These are phyloP conservation scores for Naganishia sp. DNA, from an alignment of 1,284 basidiomycete genomes.

Conservation along the genomic window DNA sequence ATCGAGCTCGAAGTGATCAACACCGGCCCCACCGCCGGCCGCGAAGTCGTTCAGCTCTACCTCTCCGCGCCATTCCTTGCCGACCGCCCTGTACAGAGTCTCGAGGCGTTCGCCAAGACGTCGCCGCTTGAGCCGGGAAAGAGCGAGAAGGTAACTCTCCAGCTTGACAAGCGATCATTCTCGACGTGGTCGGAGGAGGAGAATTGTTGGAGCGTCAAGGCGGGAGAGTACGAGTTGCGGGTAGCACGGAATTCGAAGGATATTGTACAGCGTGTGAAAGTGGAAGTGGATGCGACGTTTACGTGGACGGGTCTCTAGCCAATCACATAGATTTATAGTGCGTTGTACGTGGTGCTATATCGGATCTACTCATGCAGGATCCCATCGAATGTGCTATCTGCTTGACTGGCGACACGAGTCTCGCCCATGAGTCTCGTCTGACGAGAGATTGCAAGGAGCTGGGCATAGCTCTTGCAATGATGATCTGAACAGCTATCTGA, in stretches of 20 bases:
- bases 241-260: slow-evolving; percentile 8
- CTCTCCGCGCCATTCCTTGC: slow-evolving; percentile 30
- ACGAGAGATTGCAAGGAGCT: too few species aligned
- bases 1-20: slow-evolving; percentile 33
- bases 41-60: slow-evolving; percentile 40
- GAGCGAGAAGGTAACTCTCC: slow-evolving; percentile 10
- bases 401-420: too few species aligned
- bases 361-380: too few species aligned
- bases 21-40: slow-evolving; percentile 35
- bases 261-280: not conserved
- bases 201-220: slow-evolving; percentile 12
- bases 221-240: slow-evolving; percentile 19
- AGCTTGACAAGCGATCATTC: slow-evolving; percentile 23
- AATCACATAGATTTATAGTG: too few species aligned
- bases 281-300: slow-evolving; percentile 1
- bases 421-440: too few species aligned
- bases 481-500: too few species aligned
- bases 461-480: too few species aligned
- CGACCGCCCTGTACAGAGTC: slow-evolving; percentile 30
- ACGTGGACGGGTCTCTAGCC: slow-evolving; percentile 1
- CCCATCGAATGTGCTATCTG: too few species aligned
- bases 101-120: slow-evolving; percentile 30
- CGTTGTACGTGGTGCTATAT: too few species aligned
- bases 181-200: slow-evolving; percentile 11
- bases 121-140: slow-evolving; percentile 22